phyloP scores from a whole-genome alignment of 2,329 filamentous ascomycete genomes.

The Aspergillus spinulosporus region DNA sequence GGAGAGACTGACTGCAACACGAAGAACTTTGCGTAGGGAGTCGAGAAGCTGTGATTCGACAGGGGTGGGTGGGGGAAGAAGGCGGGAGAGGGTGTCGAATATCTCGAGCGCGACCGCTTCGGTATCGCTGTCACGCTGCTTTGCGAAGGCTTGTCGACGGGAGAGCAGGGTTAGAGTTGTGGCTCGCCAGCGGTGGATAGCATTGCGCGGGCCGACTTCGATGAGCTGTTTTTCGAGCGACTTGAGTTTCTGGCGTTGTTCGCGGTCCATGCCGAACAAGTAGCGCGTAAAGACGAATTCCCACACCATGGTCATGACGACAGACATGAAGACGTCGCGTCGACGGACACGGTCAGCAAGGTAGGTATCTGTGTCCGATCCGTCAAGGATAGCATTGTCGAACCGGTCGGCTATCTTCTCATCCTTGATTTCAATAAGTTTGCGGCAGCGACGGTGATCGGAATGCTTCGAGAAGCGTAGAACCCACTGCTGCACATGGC shows the following conservation, averaged over 20 bases:
- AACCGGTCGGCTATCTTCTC: conserved; percentile 92
- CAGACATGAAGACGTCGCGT: conserved; percentile 95
- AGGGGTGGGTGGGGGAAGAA: conserved; percentile 82
- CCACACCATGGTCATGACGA: conserved; percentile 99
- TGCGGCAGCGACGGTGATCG: conserved; percentile 81
- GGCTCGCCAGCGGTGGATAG: conserved; percentile 94
- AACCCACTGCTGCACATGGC: conserved; percentile 97
- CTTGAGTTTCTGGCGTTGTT: conserved; percentile 97
- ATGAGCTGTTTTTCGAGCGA: conserved; percentile 85
- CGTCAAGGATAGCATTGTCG: conserved; percentile 91
- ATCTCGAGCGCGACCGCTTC: conserved; percentile 94
- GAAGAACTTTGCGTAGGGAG: conserved; percentile 83
- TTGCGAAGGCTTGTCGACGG: conserved; percentile 73
- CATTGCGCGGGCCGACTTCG: conserved; percentile 81
- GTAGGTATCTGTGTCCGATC: conserved; percentile 85
- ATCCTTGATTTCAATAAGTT: conserved; percentile 80
- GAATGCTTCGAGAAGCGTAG: conserved; percentile 97
- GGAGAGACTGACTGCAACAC: conserved; percentile 82
- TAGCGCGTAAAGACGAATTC: conserved; percentile 98
- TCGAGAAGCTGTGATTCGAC: conserved; percentile 77
- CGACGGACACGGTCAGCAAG: conserved; percentile 83
- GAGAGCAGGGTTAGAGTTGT: conserved; percentile 89
- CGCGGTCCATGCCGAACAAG: conserved; percentile 96
- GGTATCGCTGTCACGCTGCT: conserved; percentile 83
- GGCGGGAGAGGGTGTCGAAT: conserved; percentile 75